Percentiles rank a stretch among this genome's conserved stretches.
phyloP scores from a whole-genome alignment of 768 basidiomycete genomes.

The Leccinellum rugosiceps region DNA sequence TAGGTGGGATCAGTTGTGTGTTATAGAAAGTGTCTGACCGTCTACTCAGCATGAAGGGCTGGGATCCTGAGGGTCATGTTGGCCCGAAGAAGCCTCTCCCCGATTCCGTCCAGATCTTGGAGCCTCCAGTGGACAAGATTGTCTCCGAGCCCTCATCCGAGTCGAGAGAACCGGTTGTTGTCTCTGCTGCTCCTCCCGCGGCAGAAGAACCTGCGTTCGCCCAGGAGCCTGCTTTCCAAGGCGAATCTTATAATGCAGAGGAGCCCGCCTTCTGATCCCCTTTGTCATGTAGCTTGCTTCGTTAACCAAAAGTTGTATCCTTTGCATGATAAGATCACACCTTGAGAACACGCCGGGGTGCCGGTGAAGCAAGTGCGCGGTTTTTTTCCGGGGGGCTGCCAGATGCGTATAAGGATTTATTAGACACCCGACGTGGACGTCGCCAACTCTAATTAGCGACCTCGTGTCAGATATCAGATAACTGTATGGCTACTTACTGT shows the following conservation, averaged over 20 bases:
- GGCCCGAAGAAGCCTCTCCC: constrained; percentile 95
- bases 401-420: no score
- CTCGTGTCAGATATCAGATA: neutral
- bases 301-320: constrained; percentile 14
- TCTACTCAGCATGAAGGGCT: constrained; percentile 84
- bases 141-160: constrained; percentile 88
- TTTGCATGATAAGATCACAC: neutral
- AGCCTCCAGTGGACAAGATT: constrained; percentile 89
- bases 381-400: no score
- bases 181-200: constrained; percentile 47
- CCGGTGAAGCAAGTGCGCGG: neutral
- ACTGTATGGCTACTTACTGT: no score
- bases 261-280: constrained; percentile 57
- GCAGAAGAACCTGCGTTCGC: constrained; percentile 47
- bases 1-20: constrained; percentile 34
- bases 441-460: neutral
- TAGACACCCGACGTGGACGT: neutral
- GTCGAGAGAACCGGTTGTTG: constrained; percentile 65
- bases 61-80: constrained; percentile 84
- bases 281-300: constrained; percentile 16
- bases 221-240: constrained; percentile 35
- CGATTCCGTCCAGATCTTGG: constrained; percentile 86
- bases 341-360: neutral
- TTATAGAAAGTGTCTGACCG: constrained; percentile 10
- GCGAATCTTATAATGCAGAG: constrained; percentile 43